These are phyloP conservation scores for Anaeromyces robustus DNA, from an alignment of 192 early-diverging fungal genomes.

Conservation along the genomic window DNA sequence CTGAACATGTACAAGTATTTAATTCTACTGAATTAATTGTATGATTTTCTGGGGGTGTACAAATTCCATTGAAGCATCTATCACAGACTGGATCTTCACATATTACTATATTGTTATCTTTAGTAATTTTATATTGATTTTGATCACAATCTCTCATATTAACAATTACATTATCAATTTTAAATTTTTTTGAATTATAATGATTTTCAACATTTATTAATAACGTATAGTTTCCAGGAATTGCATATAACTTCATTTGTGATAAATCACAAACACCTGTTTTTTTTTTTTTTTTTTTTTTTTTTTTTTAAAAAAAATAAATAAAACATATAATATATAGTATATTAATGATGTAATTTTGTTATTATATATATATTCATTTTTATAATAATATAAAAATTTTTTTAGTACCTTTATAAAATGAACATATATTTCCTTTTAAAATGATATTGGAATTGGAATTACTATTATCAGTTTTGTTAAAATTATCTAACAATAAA, in stretches of 20 bases:
- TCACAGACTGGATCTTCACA: not conserved
- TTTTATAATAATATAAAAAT: not conserved
- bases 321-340: too few species aligned
- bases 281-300: too few species aligned
- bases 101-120: not conserved
- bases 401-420: not conserved
- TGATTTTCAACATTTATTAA: too few species aligned
- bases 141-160: not conserved
- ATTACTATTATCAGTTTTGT: too few species aligned
- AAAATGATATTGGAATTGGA: not conserved
- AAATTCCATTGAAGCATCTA: not conserved
- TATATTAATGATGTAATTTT: too few species aligned
- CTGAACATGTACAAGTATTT: not conserved
- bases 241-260: too few species aligned
- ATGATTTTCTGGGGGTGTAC: not conserved
- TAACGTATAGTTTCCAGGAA: too few species aligned
- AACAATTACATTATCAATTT: not conserved
- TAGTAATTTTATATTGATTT: not conserved
- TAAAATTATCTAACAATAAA: not conserved
- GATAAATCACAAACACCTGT: too few species aligned
- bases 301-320: too few species aligned
- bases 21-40: not conserved
- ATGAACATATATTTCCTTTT: not conserved
- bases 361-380: not conserved
- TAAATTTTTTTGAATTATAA: too few species aligned